Conservation (phyloP, 163 green algal species). For the Scenedesmus sp. region DNA sequence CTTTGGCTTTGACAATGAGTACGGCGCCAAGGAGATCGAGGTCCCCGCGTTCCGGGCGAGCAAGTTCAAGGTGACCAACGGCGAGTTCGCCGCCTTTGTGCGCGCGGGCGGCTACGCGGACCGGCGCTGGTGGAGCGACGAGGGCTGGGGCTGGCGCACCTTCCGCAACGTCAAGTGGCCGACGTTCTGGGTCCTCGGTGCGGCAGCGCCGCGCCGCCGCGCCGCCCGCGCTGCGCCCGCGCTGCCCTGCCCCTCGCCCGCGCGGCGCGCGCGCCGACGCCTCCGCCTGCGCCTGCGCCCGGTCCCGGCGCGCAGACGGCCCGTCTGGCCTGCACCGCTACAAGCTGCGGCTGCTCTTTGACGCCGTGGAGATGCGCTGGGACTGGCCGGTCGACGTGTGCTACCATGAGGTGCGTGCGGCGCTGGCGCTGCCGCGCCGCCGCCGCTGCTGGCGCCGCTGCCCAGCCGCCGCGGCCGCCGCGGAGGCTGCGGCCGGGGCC, state of each 20-base stretch:
- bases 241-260: too few relatives aligned
- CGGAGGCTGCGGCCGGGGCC: too few relatives aligned
- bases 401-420: slow-evolving; percentile 83
- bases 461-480: too few relatives aligned
- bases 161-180: slow-evolving; percentile 90
- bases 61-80: slow-evolving; percentile 76
- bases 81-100: slow-evolving; percentile 83
- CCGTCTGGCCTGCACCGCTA: slow-evolving; percentile 58
- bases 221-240: too few relatives aligned
- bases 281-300: too few relatives aligned
- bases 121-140: slow-evolving; percentile 68
- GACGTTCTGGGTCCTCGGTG: slow-evolving; percentile 75
- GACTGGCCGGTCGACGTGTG: slow-evolving; percentile 78
- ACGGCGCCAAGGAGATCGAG: slow-evolving; percentile 65
- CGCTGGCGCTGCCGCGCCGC: too few relatives aligned
- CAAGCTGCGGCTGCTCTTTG: slow-evolving; percentile 74
- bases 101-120: slow-evolving; percentile 66
- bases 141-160: slow-evolving; percentile 82
- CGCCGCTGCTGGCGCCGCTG: too few relatives aligned
- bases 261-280: too few relatives aligned
- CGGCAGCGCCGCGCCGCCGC: neutral
- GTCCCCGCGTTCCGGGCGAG: slow-evolving; percentile 42
- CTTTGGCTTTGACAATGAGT: slow-evolving; percentile 88
- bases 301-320: slow-evolving; percentile 18
- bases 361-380: slow-evolving; percentile 70